Conservation (phyloP, 257 asterid genomes). For the Scutellaria galericulata region DNA sequence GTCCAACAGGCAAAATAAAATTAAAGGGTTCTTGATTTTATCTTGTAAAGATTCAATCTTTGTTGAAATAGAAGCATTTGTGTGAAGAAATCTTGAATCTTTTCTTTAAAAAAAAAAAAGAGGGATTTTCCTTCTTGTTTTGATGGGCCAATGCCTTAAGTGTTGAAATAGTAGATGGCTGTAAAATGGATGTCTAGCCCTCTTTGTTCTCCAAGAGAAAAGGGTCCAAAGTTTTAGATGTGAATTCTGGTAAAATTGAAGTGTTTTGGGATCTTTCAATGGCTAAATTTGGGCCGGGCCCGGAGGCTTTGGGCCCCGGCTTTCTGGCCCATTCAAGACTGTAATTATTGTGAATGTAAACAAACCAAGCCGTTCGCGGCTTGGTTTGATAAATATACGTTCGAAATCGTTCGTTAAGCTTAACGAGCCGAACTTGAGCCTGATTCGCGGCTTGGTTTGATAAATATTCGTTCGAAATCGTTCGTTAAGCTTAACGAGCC, state of each 20-base stretch:
- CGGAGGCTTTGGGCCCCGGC: conserved; percentile 62
- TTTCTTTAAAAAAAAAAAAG: conserved; percentile 45
- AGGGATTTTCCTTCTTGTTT: conserved; percentile 97
- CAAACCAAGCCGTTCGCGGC: no score
- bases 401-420: no score
- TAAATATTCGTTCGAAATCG: no score
- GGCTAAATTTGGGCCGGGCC: conserved; percentile 85
- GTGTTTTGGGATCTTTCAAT: conserved; percentile 79
- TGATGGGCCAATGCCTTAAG: conserved; percentile 90
- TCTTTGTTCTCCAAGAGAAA: conserved; percentile 81
- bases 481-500: no score
- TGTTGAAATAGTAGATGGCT: conserved; percentile 76
- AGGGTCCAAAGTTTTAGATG: conserved; percentile 70
- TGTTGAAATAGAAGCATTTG: neutral
- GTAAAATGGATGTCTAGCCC: conserved; percentile 84
- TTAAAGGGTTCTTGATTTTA: conserved; percentile 42
- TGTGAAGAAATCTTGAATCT: conserved; percentile 30
- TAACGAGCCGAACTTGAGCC: no score
- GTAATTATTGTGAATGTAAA: no score
- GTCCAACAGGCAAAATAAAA: neutral
- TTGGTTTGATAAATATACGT: no score
- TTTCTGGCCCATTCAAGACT: no score
- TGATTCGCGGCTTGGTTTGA: no score
- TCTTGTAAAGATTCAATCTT: conserved; percentile 29
- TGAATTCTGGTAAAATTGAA: conserved; percentile 62